Base-by-base conservation (phyloP, 1,284 basidiomycete species). In the Puccinia coronata region DNA sequence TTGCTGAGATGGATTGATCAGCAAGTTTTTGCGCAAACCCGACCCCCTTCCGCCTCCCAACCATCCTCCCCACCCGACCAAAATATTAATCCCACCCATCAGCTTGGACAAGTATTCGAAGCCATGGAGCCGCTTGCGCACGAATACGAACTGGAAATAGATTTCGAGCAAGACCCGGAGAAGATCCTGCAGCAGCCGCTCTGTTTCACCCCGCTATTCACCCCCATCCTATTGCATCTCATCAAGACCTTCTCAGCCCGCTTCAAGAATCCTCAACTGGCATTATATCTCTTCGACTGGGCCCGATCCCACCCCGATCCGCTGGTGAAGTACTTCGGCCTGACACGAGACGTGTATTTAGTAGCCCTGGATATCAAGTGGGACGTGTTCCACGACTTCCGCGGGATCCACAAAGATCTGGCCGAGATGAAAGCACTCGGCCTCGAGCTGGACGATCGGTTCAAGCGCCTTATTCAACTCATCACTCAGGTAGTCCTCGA, bases 351-450 rank as follows among this genome's bases (percentile, higher is more conserved):
- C 25, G 49, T 79, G 14, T 79, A 69, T 55, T 25, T 57, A 12
- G 65, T 55, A 11, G 36, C 25, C 25, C 9, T 79, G 43, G 23
- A 43, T 47, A 51, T 79, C 36, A 65, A 59, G 23, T 79, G 43
- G 51, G 39, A 57, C 2, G 47, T 41, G n/a, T 55, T 51, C 9
- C 23, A 25, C 0, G 51, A 79, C 31, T 55, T 79, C 25, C 0
- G 23, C 14, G 76, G 63, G n/a, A 70, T 79, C 41, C 47, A 79
- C 18, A 36, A 69, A 5, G 51, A 67, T 18, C 31, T 79, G 16
- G 20, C 70, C 12, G 76, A 79, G 51, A 79, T 79, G 76, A 79
- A 79, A 28, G 16, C 51, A 0, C 53, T 79, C 31, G 76, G 76
- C n/a, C 39, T 79, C 20, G 47, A n/a, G 25, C 18, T 79, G 34